phyloP scores from a whole-genome alignment of 768 basidiomycete species.

The Exidia glandulosa region DNA sequence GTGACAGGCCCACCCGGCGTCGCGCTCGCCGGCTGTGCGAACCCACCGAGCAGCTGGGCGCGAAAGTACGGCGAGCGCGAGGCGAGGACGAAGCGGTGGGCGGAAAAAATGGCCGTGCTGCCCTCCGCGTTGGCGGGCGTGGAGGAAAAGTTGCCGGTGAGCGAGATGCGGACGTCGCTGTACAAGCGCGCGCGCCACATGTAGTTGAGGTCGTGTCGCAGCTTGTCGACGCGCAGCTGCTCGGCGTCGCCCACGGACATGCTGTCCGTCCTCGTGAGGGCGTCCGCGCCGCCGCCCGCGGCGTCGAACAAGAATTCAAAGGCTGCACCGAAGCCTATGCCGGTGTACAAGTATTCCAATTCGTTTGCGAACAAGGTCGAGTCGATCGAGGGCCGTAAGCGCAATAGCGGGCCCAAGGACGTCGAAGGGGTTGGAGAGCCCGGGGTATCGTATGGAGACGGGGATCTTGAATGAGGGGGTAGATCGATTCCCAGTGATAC shows the following conservation, averaged over 20 bases:
- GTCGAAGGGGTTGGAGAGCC: slow-evolving; percentile 29
- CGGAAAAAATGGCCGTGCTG: slow-evolving; percentile 76
- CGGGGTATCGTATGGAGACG: slow-evolving; percentile 28
- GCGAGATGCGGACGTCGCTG: slow-evolving; percentile 77
- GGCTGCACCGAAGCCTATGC: slow-evolving; percentile 76
- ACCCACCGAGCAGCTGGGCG: slow-evolving; percentile 63
- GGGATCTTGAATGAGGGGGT: slow-evolving; percentile 32
- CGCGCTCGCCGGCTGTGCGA: slow-evolving; percentile 24
- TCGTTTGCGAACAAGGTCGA: slow-evolving; percentile 79
- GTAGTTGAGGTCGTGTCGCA: slow-evolving; percentile 87
- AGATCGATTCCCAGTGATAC: slow-evolving; percentile 24
- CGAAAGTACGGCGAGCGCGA: slow-evolving; percentile 86
- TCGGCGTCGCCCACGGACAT: slow-evolving; percentile 24
- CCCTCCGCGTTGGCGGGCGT: slow-evolving; percentile 39
- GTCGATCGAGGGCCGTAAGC: slow-evolving; percentile 57
- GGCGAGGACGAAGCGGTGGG: slow-evolving; percentile 87
- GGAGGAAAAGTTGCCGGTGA: slow-evolving; percentile 58
- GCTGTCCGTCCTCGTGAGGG: slow-evolving; percentile 11
- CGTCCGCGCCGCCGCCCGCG: slow-evolving; percentile 28
- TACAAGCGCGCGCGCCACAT: slow-evolving; percentile 96
- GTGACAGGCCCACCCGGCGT: slow-evolving; percentile 37
- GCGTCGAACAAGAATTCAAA: slow-evolving; percentile 80
- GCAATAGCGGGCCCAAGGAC: slow-evolving; percentile 36
- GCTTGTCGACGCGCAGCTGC: slow-evolving; percentile 63
- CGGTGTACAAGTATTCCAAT: slow-evolving; percentile 91